Evolutionary conservation across 2,329 filamentous ascomycete species (phyloP).

Genomic region (Neopestalotiopsis clavispora): DNA sequence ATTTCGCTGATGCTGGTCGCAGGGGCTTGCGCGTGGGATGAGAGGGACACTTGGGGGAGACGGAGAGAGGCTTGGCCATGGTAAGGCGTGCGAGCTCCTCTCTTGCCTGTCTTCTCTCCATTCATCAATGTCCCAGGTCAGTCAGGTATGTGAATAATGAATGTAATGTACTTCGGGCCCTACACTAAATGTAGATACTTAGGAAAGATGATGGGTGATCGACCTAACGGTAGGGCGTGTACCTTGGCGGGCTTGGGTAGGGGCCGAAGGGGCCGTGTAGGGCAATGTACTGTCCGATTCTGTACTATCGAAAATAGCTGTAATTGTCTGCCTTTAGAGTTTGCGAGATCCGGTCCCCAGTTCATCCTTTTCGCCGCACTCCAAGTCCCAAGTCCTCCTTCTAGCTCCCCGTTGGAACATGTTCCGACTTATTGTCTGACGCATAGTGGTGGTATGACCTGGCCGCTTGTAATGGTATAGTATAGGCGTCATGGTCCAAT

Average conservation of each 20-base stretch:
- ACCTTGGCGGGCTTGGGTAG: too few relatives aligned
- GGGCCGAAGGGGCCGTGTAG: too few relatives aligned
- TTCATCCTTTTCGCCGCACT: not conserved
- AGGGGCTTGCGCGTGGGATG: not conserved
- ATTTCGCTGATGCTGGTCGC: not conserved
- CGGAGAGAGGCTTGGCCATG: not conserved
- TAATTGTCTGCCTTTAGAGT: not conserved
- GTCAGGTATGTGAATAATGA: not conserved
- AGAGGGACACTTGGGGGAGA: not conserved
- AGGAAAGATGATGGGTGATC: not conserved
- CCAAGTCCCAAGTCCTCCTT: not conserved
- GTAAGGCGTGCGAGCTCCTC: not conserved
- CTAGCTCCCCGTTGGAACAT: not conserved
- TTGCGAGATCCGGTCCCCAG: not conserved
- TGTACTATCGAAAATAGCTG: not conserved
- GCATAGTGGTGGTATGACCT: not conserved
- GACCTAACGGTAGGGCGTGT: too few relatives aligned
- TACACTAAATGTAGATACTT: not conserved
- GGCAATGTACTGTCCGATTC: not conserved
- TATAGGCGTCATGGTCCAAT: constrained; percentile 1
- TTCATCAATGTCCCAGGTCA: not conserved
- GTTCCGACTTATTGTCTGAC: constrained; percentile 1
- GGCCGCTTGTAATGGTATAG: not conserved
- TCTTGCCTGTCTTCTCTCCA: not conserved
- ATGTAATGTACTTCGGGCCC: not conserved